These are phyloP conservation scores for Boletus eberwhitei DNA, from an alignment of 768 basidiomycete species.

Conservation along the genomic window DNA sequence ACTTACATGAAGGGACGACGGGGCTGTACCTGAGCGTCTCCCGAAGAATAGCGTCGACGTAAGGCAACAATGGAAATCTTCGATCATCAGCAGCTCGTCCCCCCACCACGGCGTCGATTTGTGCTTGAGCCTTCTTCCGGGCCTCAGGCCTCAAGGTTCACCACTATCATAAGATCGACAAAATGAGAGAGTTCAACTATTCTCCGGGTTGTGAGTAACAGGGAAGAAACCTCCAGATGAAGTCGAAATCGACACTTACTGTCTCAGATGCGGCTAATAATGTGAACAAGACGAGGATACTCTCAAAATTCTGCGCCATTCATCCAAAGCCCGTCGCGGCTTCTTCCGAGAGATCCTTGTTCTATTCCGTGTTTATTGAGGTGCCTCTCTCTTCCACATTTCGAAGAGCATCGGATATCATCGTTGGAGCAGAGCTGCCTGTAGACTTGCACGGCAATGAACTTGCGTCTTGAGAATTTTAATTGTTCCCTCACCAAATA, in stretches of 20 bases:
- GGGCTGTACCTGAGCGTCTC: slow-evolving; percentile 19
- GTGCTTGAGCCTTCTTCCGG: slow-evolving; percentile 21
- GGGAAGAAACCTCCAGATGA: background rate
- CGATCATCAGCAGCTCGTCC: slow-evolving; percentile 10
- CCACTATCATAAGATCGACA: slow-evolving; percentile 19
- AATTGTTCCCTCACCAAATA: slow-evolving; percentile 10
- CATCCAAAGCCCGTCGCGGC: slow-evolving; percentile 23
- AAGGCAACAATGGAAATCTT: slow-evolving; percentile 19
- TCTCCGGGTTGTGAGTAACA: background rate
- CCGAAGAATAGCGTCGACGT: slow-evolving; percentile 19
- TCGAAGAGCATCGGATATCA: slow-evolving; percentile 20
- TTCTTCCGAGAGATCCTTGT: slow-evolving; percentile 17
- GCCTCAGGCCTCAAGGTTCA: slow-evolving; percentile 8
- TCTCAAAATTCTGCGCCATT: background rate
- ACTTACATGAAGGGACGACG: slow-evolving; percentile 16
- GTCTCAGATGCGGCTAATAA: slow-evolving; percentile 20
- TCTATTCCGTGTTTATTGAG: background rate
- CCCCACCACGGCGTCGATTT: slow-evolving; percentile 20
- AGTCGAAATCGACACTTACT: slow-evolving; percentile 1
- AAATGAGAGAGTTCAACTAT: slow-evolving; percentile 26
- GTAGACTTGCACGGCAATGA: slow-evolving; percentile 8
- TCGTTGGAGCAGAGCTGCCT: slow-evolving; percentile 10
- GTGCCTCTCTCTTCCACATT: slow-evolving; percentile 6
- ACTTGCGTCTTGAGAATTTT: background rate
- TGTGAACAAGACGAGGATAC: background rate